phyloP scores from a whole-genome alignment of 2,329 filamentous ascomycete species.

The Colletotrichum australisinense region DNA sequence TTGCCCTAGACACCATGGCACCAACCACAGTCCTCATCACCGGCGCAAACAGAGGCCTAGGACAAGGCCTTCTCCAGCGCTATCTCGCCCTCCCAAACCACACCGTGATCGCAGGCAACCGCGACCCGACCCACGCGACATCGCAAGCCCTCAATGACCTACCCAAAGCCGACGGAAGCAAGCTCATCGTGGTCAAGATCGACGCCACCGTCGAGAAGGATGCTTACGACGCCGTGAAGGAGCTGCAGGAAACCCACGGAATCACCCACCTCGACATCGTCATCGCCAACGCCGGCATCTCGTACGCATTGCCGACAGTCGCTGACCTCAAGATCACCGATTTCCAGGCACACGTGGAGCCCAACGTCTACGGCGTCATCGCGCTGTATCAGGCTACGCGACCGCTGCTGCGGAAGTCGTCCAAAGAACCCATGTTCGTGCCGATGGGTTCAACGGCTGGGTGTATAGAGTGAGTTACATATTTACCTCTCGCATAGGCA shows the following conservation, averaged over 20 bases:
- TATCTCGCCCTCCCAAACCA: slow-evolving; percentile 67
- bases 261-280: slow-evolving; percentile 60
- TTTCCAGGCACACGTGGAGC: slow-evolving; percentile 49
- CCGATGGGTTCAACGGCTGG: background rate
- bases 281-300: slow-evolving; percentile 63
- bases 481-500: no score
- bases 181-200: slow-evolving; percentile 52
- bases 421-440: background rate
- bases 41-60: slow-evolving; percentile 52
- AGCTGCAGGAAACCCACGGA: slow-evolving; percentile 42
- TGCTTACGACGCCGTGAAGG: slow-evolving; percentile 45
- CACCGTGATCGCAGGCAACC: slow-evolving; percentile 53
- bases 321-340: slow-evolving; percentile 48
- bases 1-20: background rate
- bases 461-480: background rate
- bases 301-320: slow-evolving; percentile 44
- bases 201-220: slow-evolving; percentile 48
- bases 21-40: slow-evolving; percentile 44
- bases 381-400: slow-evolving; percentile 39
- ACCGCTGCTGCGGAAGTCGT: slow-evolving; percentile 40
- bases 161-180: slow-evolving; percentile 47
- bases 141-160: slow-evolving; percentile 41
- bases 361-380: slow-evolving; percentile 47
- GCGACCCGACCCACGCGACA: slow-evolving; percentile 43
- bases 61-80: slow-evolving; percentile 45